Base-by-base conservation (phyloP, 1,139 yeast genomes). In the Kluyveromyces marxianus region DNA sequence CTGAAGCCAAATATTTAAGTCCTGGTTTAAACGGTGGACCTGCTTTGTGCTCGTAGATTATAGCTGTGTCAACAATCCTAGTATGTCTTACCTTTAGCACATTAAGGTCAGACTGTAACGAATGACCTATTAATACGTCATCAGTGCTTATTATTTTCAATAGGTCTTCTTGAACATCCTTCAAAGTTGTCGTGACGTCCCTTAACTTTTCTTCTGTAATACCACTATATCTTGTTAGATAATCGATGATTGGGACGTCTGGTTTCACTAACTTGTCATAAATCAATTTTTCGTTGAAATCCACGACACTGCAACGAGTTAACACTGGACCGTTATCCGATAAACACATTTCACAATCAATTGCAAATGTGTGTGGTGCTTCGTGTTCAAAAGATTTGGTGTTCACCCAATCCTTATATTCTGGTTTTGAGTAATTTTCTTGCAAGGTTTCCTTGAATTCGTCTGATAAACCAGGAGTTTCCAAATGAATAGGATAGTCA, bases 321-420 rank as follows among this genome's bases (percentile, higher is more conserved):
- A 90, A 69, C 3, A 80, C 96, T 41, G 75, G 72, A 0, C 87
- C 88, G 2, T 59, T 53, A 0, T 68, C 76, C 0, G 92, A 68
- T 47, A 73, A 68, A 61, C 96, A 88, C 86, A 92, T 92, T 65
- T 92, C 98, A 68, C 98, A 92, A 66, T 92, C 98, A 25, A 92
- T 58, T 0, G 95, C 94, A 67, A 77, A 87, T 0, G 84, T 79
- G 45, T 71, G 79, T 3, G 83, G 75, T 0, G 79, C 81, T 3
- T 69, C 76, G 51, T 77, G 80, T 1, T 71, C 76, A 52, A 75
- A 73, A 0, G 59, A 53, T 21, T 43, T 52, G 0, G 96, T 87
- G 48, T 79, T 79, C 0, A 74, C 75, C 84, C 86, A 84, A 1
- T 69, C 75, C 4, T 59, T 62, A 10, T 40, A 10, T 5, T 46